Percentiles rank a stretch among this genome's conserved stretches.
These are phyloP conservation scores for Hsuehochloa calcarea DNA, from an alignment of 176 grass and related monocot species.

Conservation along the genomic window DNA sequence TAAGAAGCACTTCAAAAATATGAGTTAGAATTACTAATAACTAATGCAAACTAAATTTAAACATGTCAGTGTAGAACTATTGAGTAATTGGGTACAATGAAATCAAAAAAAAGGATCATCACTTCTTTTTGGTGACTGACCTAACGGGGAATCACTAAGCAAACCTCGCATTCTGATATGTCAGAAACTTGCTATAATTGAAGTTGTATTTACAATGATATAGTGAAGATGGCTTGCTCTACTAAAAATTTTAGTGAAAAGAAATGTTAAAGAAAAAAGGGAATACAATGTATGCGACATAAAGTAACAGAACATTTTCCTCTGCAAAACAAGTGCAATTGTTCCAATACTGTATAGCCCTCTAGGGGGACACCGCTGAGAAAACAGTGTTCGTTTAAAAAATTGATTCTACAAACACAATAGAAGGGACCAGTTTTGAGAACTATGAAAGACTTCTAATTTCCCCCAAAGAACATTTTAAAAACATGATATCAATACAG, in stretches of 20 bases:
- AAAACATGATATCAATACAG: not conserved
- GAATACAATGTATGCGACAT: not conserved
- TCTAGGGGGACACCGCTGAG: not conserved
- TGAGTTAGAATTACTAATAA: not conserved
- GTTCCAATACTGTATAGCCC: not conserved
- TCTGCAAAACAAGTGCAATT: not conserved
- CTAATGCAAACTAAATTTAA: not conserved
- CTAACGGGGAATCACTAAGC: not conserved
- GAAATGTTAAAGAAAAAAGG: not conserved
- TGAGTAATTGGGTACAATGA: not conserved
- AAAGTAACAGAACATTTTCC: not conserved
- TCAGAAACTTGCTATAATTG: not conserved
- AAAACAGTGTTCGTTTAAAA: too few relatives aligned
- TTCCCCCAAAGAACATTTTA: not conserved
- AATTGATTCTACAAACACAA: too few relatives aligned
- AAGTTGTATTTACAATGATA: not conserved
- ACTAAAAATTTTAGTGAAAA: not conserved
- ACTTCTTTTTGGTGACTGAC: not conserved
- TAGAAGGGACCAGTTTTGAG: not conserved
- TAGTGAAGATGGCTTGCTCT: not conserved
- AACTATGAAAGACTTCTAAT: not conserved
- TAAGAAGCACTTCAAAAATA: not conserved
- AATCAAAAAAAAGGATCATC: not conserved
- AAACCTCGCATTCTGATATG: not conserved
- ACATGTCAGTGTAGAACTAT: not conserved